Percentiles rank a stretch among this genome's conserved stretches.
Evolutionary conservation across 75 land plant genomes (phyloP).

Genomic region (Picea sitchensis): DNA sequence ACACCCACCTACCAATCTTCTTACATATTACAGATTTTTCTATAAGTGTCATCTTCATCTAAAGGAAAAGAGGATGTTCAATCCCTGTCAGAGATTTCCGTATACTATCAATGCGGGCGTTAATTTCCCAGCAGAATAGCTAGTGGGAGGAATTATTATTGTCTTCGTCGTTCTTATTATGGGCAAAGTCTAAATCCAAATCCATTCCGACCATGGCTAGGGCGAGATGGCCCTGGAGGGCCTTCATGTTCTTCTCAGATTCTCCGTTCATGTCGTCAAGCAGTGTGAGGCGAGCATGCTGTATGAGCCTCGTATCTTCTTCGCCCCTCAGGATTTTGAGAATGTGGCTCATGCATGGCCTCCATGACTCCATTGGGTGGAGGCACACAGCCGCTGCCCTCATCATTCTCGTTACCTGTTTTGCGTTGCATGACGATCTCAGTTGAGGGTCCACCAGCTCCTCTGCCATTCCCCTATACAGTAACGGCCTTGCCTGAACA

Average conservation of each 20-base stretch:
- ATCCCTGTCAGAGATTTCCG: too few species aligned
- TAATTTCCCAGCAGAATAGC: too few species aligned
- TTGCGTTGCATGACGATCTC: conserved; percentile 19
- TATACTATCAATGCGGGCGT: too few species aligned
- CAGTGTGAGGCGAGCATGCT: neutral
- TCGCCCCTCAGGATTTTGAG: conserved; percentile 1
- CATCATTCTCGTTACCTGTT: conserved; percentile 48
- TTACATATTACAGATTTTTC: too few species aligned
- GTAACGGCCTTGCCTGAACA: conserved; percentile 69
- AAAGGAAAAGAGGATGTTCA: too few species aligned
- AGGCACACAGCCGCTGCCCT: conserved; percentile 72
- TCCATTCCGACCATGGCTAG: conserved; percentile 24
- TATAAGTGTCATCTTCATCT: too few species aligned
- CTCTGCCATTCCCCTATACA: conserved; percentile 27
- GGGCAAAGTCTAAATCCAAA: conserved; percentile 49
- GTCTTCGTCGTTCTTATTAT: conserved; percentile 1
- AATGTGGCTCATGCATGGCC: conserved; percentile 63
- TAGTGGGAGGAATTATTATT: too few species aligned
- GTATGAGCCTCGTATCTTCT: neutral
- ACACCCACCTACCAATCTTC: too few species aligned
- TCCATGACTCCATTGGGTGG: conserved; percentile 47
- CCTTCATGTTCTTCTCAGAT: neutral
- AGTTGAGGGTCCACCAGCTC: conserved; percentile 62
- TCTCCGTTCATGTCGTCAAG: neutral
- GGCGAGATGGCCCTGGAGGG: neutral